Conservation (phyloP, 2,329 filamentous ascomycete genomes). For the Sclerotinia spermophila region DNA sequence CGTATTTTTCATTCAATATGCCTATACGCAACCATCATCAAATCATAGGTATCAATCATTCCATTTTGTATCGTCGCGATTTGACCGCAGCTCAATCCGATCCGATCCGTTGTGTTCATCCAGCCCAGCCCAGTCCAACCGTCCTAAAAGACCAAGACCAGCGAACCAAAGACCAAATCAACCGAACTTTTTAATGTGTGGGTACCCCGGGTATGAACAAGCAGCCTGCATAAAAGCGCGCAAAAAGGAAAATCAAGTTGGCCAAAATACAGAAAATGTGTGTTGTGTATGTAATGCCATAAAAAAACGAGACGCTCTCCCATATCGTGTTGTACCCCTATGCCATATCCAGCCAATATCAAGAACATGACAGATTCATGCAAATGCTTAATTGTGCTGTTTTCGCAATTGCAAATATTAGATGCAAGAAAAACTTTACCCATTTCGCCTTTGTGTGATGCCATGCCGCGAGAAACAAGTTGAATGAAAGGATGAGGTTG, state of each 20-base stretch:
- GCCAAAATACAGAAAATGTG: conserved; percentile 14
- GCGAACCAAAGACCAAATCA: conserved; percentile 14
- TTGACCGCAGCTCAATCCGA: conserved; percentile 7
- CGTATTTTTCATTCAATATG: conserved; percentile 15
- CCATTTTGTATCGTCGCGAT: conserved; percentile 1
- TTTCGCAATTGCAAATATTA: conserved; percentile 13
- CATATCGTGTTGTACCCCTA: conserved; percentile 17
- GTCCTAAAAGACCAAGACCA: conserved; percentile 15
- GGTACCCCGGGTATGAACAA: conserved; percentile 19
- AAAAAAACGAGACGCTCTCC: conserved; percentile 15
- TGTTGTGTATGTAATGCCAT: conserved; percentile 8
- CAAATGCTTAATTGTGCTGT: conserved; percentile 19
- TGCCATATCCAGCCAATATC: conserved; percentile 19
- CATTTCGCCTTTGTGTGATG: conserved; percentile 21
- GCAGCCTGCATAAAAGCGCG: conserved; percentile 8
- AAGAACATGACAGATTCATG: conserved; percentile 18
- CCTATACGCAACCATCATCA: conserved; percentile 17
- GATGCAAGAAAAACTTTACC: conserved; percentile 20
- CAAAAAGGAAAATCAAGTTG: conserved; percentile 14
- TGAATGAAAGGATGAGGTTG: conserved; percentile 18
- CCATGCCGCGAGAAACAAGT: conserved; percentile 20
- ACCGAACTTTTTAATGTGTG: conserved; percentile 15
- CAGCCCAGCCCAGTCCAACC: conserved; percentile 1
- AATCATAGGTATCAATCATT: conserved; percentile 10
- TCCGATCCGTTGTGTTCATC: not conserved